These are phyloP conservation scores for Boletus fagicola DNA, from an alignment of 768 basidiomycete species.

Conservation along the genomic window DNA sequence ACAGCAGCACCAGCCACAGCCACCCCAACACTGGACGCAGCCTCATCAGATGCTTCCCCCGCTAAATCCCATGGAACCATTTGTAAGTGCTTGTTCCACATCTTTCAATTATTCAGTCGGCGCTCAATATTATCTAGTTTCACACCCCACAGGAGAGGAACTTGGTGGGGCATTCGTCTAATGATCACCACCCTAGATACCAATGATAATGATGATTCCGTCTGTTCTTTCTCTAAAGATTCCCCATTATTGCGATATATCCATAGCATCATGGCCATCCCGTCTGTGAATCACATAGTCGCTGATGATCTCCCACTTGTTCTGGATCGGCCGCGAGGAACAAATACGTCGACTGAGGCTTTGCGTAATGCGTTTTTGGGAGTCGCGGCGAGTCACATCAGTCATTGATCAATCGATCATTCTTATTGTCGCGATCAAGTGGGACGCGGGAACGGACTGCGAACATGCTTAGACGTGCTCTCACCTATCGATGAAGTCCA, in stretches of 20 bases:
- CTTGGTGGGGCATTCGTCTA: slow-evolving; percentile 47
- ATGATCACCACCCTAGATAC: slow-evolving; percentile 51
- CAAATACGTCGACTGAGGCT: slow-evolving; percentile 39
- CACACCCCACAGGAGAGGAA: slow-evolving; percentile 45
- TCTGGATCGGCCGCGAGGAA: slow-evolving; percentile 38
- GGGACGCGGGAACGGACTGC: slow-evolving; percentile 19
- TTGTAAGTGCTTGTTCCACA: slow-evolving; percentile 45
- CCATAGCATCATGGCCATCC: slow-evolving; percentile 47
- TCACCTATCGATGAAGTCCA: slow-evolving; percentile 36
- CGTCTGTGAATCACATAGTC: slow-evolving; percentile 44
- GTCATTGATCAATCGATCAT: slow-evolving; percentile 34
- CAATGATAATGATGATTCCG: slow-evolving; percentile 40
- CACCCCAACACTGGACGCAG: slow-evolving; percentile 51
- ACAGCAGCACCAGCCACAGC: slow-evolving; percentile 40
- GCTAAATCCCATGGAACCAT: slow-evolving; percentile 58
- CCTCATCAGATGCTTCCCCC: slow-evolving; percentile 41
- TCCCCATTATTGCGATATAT: slow-evolving; percentile 44
- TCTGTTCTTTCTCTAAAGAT: slow-evolving; percentile 35
- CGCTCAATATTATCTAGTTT: slow-evolving; percentile 19
- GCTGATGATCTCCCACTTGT: slow-evolving; percentile 42
- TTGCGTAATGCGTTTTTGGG: slow-evolving; percentile 40
- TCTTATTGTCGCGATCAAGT: slow-evolving; percentile 36
- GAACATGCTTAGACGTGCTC: slow-evolving; percentile 37
- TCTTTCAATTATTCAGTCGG: slow-evolving; percentile 1
- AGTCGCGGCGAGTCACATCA: slow-evolving; percentile 41